These are phyloP conservation scores for Kalmanozyma brasiliensis DNA, from an alignment of 1,284 basidiomycete genomes.

Conservation along the genomic window DNA sequence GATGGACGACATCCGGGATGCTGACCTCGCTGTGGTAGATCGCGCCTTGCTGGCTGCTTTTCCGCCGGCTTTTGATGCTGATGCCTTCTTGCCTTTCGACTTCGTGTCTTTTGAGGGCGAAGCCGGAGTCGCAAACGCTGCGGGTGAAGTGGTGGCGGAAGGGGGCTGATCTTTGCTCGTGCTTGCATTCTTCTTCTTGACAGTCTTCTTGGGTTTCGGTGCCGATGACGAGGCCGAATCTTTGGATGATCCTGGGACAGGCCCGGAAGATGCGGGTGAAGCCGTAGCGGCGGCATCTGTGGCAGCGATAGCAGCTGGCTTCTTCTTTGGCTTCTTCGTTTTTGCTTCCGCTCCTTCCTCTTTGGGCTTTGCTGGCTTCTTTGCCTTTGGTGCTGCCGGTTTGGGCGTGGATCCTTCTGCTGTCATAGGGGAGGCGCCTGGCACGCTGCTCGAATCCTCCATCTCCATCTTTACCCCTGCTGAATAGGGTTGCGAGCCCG, in stretches of 20 bases:
- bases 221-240: slow-evolving; percentile 12
- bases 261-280: background rate
- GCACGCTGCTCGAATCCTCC: slow-evolving; percentile 13
- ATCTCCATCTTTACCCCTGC: slow-evolving; percentile 23
- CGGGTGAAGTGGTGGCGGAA: slow-evolving; percentile 29
- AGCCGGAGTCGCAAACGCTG: slow-evolving; percentile 29
- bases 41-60: slow-evolving; percentile 27
- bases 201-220: slow-evolving; percentile 32
- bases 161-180: slow-evolving; percentile 5
- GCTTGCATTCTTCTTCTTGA: slow-evolving; percentile 29
- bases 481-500: background rate
- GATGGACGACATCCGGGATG: slow-evolving; percentile 36
- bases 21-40: slow-evolving; percentile 33
- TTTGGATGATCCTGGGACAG: slow-evolving; percentile 7
- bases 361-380: slow-evolving; percentile 37
- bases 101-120: slow-evolving; percentile 22
- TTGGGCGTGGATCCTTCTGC: slow-evolving; percentile 15
- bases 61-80: slow-evolving; percentile 13
- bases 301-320: slow-evolving; percentile 10
- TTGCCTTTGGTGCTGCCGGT: slow-evolving; percentile 20
- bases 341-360: slow-evolving; percentile 31
- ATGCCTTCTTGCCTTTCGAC: slow-evolving; percentile 20
- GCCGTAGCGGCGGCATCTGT: background rate
- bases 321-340: slow-evolving; percentile 43
- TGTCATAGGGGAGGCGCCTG: slow-evolving; percentile 13